Evolutionary conservation across 2,329 filamentous ascomycete genomes (phyloP), one percentile per base, ranked within the genome.

Genomic region (Metarhizium rileyi): DNA sequence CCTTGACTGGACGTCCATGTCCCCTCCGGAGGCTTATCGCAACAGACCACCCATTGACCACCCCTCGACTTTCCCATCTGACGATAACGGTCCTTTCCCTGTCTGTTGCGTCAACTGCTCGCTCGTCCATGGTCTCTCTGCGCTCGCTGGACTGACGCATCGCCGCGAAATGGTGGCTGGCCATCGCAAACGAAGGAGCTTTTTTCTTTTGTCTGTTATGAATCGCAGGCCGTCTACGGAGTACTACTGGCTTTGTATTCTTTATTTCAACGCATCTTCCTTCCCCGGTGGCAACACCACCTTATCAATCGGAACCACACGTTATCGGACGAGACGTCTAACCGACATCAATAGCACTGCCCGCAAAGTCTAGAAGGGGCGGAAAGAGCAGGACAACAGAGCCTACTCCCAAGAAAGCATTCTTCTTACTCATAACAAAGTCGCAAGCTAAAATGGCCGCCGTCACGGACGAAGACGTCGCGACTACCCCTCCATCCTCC

Each of bases 401-500:
- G 12, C n/a, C n/a, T n/a, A n/a, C n/a, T n/a, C n/a, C n/a, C n/a
- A n/a, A n/a, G n/a, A n/a, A 28, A 5, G 5, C 27, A 5, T 28
- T 28, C 10, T 28, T 28, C 10, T 28, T 28, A 5, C 5, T 28
- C 27, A 28, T 28, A 28, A 33, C 7, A 12, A n/a, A 26, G n/a
- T 9, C 38, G 5, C 8, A 42, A 12, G 10, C 8, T 18, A 46
- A 35, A 41, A 48, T 38, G 18, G 44, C 47, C 45, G 47, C 28
- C 35, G 30, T 47, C 28, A 46, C 44, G 25, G 47, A 40, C 20
- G 26, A 8, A 26, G 57, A 61, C 28, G 52, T 55, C 38, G 51
- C 52, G 14, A 53, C 54, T 18, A 47, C 27, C 9, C 46, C 49
- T 50, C 56, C 57, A 44, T 54, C 56, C 41, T 56, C 60, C 55